Base-by-base conservation (phyloP, 805 yeast species). In the Wickerhamiella parazyma region DNA sequence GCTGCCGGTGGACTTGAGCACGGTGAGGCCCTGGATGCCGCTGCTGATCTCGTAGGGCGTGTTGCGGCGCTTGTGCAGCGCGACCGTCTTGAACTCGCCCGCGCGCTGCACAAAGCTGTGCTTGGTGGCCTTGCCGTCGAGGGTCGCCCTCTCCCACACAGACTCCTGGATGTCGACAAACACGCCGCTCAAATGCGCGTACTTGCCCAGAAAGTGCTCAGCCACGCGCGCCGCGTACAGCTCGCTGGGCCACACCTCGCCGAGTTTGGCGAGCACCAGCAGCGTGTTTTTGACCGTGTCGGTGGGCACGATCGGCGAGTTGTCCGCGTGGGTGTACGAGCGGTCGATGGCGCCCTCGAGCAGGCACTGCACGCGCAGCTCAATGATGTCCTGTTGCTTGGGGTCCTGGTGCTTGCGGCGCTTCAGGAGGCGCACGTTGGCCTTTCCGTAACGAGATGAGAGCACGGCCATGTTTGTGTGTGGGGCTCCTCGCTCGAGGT, bases 211-310 rank as follows among this genome's bases (percentile, higher is more conserved):
- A 63, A 87, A 87, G 61, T 86, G 95, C 55, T 76, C 67, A 36
- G 83, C 93, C 50, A 87, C 66, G 50, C 75, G 83, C 28, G 87
- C 85, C 25, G 91, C 95, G 62, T 84, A 87, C 45, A 80, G 70
- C 70, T 87, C 96, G 51, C 82, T 78, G 47, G 95, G 95, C 81
- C 87, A 82, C 40, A 81, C 89, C 50, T 85, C 83, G 40, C 75
- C 71, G 57, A 72, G 77, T 64, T 80, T 82, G 51, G 95, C 95
- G 51, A 82, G 78, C 26, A 87, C 71, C 58, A 81, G 70, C 50
- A 83, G 75, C 41, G 95, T 86, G 70, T 86, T 86, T 64, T 86
- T 86, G 45, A 85, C 86, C 1, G 95, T 84, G 63, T 86, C 95
- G 7, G 96, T 87, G 47, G 96, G 95, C 40, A 87, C 93, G 56